Conservation (phyloP, 1,139 yeast species). For the Taiozyma sp. region DNA sequence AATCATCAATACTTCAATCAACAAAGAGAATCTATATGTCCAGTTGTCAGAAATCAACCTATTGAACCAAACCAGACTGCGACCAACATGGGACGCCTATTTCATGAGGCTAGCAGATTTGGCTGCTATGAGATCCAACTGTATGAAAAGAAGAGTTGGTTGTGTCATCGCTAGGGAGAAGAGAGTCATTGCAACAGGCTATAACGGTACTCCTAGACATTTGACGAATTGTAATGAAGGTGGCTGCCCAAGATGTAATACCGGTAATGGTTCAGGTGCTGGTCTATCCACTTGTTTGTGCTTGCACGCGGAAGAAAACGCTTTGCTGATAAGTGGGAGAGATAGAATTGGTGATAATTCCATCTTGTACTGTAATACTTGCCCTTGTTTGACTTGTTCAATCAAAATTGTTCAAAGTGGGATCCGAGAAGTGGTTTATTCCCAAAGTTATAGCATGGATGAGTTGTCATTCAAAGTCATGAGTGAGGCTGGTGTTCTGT, state of each 20-base stretch:
- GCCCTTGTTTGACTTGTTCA: constrained; percentile 95
- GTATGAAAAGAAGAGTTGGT: constrained; percentile 97
- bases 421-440: constrained; percentile 86
- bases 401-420: constrained; percentile 95
- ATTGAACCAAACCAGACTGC: constrained; percentile 52
- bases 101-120: constrained; percentile 91
- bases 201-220: constrained; percentile 94
- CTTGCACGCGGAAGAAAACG: constrained; percentile 96
- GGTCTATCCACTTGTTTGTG: constrained; percentile 84
- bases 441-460: constrained; percentile 93
- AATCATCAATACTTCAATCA: constrained; percentile 53
- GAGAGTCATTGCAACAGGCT: constrained; percentile 92
- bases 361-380: constrained; percentile 86
- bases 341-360: constrained; percentile 67
- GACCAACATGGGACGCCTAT: constrained; percentile 96
- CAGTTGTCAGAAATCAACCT: constrained; percentile 53
- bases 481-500: constrained; percentile 63
- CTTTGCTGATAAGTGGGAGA: constrained; percentile 88
- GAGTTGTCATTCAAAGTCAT: constrained; percentile 64
- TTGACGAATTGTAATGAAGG: constrained; percentile 89
- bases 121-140: constrained; percentile 89
- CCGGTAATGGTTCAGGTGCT: constrained; percentile 56
- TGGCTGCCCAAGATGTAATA: constrained; percentile 86
- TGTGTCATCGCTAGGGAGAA: constrained; percentile 87
- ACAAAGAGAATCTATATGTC: constrained; percentile 43